Conservation (phyloP, 1,284 basidiomycete species). For the Ceratobasidium sp. region DNA sequence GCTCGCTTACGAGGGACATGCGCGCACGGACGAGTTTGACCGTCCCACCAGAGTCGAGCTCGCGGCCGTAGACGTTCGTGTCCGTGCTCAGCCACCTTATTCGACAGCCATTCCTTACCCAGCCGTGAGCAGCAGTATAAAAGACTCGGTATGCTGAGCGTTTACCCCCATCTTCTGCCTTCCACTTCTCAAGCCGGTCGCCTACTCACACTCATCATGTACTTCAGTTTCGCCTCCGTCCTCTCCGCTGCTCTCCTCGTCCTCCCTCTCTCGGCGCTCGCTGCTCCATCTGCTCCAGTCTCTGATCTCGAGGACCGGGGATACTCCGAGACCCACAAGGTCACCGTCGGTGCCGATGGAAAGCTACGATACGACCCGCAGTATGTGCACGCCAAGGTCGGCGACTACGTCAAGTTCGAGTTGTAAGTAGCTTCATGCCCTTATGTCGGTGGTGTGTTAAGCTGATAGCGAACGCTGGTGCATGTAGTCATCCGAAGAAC, state of each 20-base stretch:
- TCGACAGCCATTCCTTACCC: background rate
- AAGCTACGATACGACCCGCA: constrained; percentile 32
- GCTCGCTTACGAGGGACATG: too few relatives aligned
- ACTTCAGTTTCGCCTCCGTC: constrained; percentile 33
- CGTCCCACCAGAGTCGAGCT: too few relatives aligned
- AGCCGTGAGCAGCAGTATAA: background rate
- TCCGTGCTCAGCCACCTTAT: background rate
- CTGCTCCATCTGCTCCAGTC: background rate
- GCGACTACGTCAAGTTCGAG: constrained; percentile 41
- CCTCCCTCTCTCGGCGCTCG: constrained; percentile 23
- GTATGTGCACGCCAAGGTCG: constrained; percentile 38
- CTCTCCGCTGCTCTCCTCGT: constrained; percentile 15
- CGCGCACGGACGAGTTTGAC: too few relatives aligned
- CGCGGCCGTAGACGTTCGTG: background rate
- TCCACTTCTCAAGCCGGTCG: background rate
- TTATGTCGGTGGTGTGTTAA: too few relatives aligned
- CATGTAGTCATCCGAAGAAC: constrained; percentile 41
- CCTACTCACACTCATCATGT: constrained; percentile 18
- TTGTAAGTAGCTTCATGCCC: constrained; percentile 3
- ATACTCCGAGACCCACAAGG: constrained; percentile 15
- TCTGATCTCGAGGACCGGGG: background rate
- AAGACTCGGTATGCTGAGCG: background rate
- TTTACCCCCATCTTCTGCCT: too few relatives aligned
- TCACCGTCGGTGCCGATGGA: constrained; percentile 13
- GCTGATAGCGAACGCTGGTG: background rate